Evolutionary conservation across 768 basidiomycete genomes (phyloP), one percentile per base, ranked within the genome.

Genomic region (Tremella fuciformis): DNA sequence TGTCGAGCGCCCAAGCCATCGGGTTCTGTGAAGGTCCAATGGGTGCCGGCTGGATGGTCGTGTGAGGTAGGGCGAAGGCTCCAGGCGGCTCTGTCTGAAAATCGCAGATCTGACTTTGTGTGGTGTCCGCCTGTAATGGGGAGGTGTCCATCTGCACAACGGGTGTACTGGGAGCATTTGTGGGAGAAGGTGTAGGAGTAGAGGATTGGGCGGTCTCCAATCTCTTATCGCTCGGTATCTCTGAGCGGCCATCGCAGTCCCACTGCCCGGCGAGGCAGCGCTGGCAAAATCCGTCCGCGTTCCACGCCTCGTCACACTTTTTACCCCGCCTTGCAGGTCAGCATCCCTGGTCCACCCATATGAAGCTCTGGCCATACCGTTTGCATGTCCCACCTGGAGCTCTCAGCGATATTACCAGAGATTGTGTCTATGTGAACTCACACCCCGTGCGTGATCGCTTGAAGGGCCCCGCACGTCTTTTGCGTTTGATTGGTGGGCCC

Each of bases 241-340:
- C 52, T 29, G 57, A 54, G 9, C 60, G 47, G 4, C 64, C 64
- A 26, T 42, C 25, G 52, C 64, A 65, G 11, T 62, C 60, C 40
- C 63, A 65, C 26, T 53, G 42, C 13, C 64, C 64, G 1, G 44
- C 38, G 16, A 62, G 29, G 38, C 64, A 65, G 19, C 64, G 37
- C 38, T 62, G 60, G 40, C 64, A 65, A 19, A 42, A 52, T n/a
- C 64, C 64, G 24, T 61, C 54, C 3, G 53, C 57, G n/a, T 25
- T 62, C 64, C 64, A 65, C 13, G 58, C 64, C 37, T 65, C 64
- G 44, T 65, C 64, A 38, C 64, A 65, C 52, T 65, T 65, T 57
- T 65, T 65, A 15, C 64, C 64, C n/a, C 64, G 60, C 21, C 64
- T 65, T 25, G 1, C 16, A 37, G 9, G 21, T 1, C 18, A 34